These are phyloP conservation scores for Pulveroboletus sp. DNA, from an alignment of 768 basidiomycete species.

Conservation along the genomic window DNA sequence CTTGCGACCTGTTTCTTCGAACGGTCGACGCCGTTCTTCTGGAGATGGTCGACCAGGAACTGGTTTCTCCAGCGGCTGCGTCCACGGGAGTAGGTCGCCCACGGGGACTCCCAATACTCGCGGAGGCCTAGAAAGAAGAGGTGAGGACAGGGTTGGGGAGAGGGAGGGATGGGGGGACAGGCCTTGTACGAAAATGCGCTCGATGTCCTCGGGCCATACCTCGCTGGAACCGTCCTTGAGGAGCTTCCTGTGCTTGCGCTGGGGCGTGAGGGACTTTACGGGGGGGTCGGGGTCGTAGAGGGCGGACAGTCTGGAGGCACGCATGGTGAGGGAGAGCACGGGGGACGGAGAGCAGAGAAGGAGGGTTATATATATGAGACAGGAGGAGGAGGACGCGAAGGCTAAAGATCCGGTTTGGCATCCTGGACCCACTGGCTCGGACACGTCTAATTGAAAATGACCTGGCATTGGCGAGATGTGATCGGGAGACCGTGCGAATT, in stretches of 20 bases:
- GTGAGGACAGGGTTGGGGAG: slow-evolving; percentile 1
- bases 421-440: slow-evolving; percentile 22
- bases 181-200: slow-evolving; percentile 77
- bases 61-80: slow-evolving; percentile 81
- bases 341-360: slow-evolving; percentile 3
- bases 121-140: slow-evolving; percentile 48
- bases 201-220: slow-evolving; percentile 79
- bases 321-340: slow-evolving; percentile 18
- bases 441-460: slow-evolving; percentile 30
- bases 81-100: slow-evolving; percentile 75
- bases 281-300: slow-evolving; percentile 18
- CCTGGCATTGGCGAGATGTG: slow-evolving; percentile 27
- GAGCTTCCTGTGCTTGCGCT: slow-evolving; percentile 79
- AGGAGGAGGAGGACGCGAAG: slow-evolving; percentile 24
- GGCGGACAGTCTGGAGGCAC: slow-evolving; percentile 19
- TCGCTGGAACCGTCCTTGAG: slow-evolving; percentile 75
- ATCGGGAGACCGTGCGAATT: slow-evolving; percentile 24
- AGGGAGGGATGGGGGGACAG: neutral
- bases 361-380: slow-evolving; percentile 34
- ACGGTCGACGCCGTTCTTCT: slow-evolving; percentile 62
- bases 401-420: slow-evolving; percentile 47
- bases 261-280: slow-evolving; percentile 47
- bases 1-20: slow-evolving; percentile 89
- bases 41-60: slow-evolving; percentile 77
- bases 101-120: slow-evolving; percentile 76